These are phyloP conservation scores for Trypanosoma melophagium DNA, from an alignment of 208 protist species.

Conservation along the genomic window DNA sequence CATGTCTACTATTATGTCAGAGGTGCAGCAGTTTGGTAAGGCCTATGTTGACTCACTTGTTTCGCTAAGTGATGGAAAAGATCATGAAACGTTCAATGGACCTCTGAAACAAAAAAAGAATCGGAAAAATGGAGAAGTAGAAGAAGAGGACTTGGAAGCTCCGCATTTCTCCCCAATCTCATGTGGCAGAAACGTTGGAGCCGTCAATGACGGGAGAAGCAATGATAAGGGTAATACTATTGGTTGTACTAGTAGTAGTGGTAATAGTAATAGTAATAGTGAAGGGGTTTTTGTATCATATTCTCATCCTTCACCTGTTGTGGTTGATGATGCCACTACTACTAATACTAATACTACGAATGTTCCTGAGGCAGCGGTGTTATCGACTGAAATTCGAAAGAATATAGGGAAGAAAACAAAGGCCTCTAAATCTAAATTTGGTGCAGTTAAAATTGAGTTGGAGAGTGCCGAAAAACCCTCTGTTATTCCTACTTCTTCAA, in stretches of 20 bases:
- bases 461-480: background rate
- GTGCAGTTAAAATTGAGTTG: constrained; percentile 16
- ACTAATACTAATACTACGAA: too few species aligned
- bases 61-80: constrained; percentile 1
- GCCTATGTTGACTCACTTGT: constrained; percentile 31
- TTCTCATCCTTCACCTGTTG: too few species aligned
- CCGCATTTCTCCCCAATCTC: too few species aligned
- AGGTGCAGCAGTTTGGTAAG: constrained; percentile 21
- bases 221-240: background rate
- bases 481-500: background rate
- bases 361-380: background rate
- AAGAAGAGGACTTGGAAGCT: too few species aligned
- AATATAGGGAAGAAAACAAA: constrained; percentile 1
- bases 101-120: background rate
- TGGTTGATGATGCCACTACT: too few species aligned
- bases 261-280: too few species aligned
- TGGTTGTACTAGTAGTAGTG: background rate
- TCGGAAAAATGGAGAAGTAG: background rate
- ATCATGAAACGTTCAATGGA: background rate
- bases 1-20: constrained; percentile 29
- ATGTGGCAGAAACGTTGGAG: too few species aligned
- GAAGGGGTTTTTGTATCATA: too few species aligned
- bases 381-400: background rate
- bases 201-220: background rate
- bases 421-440: constrained; percentile 17